A percentile compares a stretch with the other conserved stretches of the same genome.
Conservation (phyloP, 1,284 basidiomycete species). For the Marasmius tenuissimus region DNA sequence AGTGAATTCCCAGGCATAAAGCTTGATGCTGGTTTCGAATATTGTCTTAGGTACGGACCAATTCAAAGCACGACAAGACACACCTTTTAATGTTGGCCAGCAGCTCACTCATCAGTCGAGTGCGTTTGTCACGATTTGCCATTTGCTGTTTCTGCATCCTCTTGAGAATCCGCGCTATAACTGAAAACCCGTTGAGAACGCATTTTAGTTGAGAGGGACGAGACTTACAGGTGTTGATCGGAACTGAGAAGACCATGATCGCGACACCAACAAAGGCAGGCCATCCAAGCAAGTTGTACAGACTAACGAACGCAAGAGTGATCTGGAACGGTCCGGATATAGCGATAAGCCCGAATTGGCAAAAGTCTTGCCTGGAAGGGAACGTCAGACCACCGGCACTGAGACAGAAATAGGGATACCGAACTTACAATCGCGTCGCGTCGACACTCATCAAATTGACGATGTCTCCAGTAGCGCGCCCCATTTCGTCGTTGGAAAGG, state of each 20-base stretch:
- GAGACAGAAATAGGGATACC: background rate
- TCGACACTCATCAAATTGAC: conserved; percentile 93
- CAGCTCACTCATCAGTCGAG: conserved; percentile 79
- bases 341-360: conserved; percentile 75
- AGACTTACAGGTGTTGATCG: conserved; percentile 66
- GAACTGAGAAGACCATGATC: conserved; percentile 85
- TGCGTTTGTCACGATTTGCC: conserved; percentile 84
- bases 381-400: background rate
- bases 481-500: conserved; percentile 82
- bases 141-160: conserved; percentile 85
- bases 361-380: conserved; percentile 65
- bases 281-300: conserved; percentile 91
- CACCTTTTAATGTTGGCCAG: conserved; percentile 88
- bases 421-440: conserved; percentile 65
- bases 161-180: conserved; percentile 77
- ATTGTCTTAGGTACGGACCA: background rate
- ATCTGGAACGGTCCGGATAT: conserved; percentile 81
- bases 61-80: conserved; percentile 2
- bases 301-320: conserved; percentile 83
- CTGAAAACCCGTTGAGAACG: conserved; percentile 21
- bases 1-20: conserved; percentile 88
- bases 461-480: conserved; percentile 85
- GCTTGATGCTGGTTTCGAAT: conserved; percentile 56
- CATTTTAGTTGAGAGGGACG: background rate
- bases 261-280: conserved; percentile 89